Conservation (phyloP, 2,329 filamentous ascomycete genomes). For the Gremmenia infestans region DNA sequence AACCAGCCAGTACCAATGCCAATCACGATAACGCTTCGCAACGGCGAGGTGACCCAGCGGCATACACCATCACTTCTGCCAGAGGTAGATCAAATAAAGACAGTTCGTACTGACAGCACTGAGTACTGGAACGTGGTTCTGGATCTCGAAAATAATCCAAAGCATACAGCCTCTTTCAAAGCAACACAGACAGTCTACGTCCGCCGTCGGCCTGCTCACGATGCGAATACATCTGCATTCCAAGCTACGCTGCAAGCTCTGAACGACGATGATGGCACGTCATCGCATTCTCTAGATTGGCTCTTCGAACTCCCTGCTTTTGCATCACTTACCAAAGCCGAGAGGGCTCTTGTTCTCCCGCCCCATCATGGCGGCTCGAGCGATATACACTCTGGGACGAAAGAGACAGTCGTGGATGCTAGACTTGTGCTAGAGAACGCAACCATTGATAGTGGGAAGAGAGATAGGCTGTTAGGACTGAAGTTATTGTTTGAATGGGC, state of each 20-base stretch:
- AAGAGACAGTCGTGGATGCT: conserved; percentile 57
- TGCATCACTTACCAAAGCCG: conserved; percentile 49
- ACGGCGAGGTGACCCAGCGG: conserved; percentile 18
- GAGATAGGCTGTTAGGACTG: conserved; percentile 57
- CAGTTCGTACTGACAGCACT: conserved; percentile 45
- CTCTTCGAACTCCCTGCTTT: conserved; percentile 56
- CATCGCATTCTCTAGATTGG: conserved; percentile 53
- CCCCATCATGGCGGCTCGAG: conserved; percentile 37
- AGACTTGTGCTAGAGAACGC: conserved; percentile 51
- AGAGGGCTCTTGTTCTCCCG: conserved; percentile 49
- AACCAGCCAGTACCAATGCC: conserved; percentile 72
- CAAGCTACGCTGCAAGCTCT: conserved; percentile 57
- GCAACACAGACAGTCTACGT: conserved; percentile 59
- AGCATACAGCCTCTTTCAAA: conserved; percentile 53
- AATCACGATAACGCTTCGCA: conserved; percentile 49
- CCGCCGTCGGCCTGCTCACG: conserved; percentile 52
- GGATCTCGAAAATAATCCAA: conserved; percentile 54
- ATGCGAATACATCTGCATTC: conserved; percentile 54
- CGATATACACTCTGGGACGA: conserved; percentile 44
- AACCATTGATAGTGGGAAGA: conserved; percentile 41
- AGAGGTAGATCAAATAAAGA: conserved; percentile 43
- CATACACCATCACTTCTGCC: conserved; percentile 38
- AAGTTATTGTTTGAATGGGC: conserved; percentile 62
- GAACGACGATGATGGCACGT: conserved; percentile 49
- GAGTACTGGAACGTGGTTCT: conserved; percentile 66